Evolutionary conservation across 306 rosid genomes (phyloP).

Genomic region (Trichosanthes cucumerina): DNA sequence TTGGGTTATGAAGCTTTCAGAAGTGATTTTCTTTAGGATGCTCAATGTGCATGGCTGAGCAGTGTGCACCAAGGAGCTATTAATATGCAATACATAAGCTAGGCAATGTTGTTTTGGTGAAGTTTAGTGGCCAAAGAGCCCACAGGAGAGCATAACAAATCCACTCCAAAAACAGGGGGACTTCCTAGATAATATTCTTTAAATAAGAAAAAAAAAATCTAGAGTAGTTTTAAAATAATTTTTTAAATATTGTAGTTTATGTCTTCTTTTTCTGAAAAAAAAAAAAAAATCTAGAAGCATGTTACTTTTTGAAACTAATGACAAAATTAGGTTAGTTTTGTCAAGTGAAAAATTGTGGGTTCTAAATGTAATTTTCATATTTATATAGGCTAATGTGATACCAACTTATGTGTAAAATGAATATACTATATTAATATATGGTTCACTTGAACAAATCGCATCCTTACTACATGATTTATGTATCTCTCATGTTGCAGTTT

Average conservation of each 20-base stretch:
- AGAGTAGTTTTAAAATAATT: background rate
- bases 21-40: background rate
- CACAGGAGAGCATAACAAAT: conserved; percentile 4
- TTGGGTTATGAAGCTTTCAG: background rate
- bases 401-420: background rate
- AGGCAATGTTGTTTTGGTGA: conserved; percentile 7
- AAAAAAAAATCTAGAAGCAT: background rate
- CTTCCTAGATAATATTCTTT: background rate
- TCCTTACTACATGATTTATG: background rate
- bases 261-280: background rate
- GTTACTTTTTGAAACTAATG: background rate
- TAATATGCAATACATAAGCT: background rate
- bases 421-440: background rate
- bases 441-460: background rate
- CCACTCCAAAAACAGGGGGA: conserved; percentile 5
- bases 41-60: background rate
- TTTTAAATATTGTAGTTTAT: background rate
- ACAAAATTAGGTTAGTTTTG: background rate
- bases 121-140: conserved; percentile 2
- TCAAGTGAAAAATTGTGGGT: background rate
- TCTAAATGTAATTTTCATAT: background rate
- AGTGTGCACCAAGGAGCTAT: conserved; percentile 1
- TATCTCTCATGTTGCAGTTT: background rate
- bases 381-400: background rate
- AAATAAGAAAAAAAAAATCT: background rate